Conservation (phyloP, 148 eudicot genomes). For the Vaccinium myrtillus region DNA sequence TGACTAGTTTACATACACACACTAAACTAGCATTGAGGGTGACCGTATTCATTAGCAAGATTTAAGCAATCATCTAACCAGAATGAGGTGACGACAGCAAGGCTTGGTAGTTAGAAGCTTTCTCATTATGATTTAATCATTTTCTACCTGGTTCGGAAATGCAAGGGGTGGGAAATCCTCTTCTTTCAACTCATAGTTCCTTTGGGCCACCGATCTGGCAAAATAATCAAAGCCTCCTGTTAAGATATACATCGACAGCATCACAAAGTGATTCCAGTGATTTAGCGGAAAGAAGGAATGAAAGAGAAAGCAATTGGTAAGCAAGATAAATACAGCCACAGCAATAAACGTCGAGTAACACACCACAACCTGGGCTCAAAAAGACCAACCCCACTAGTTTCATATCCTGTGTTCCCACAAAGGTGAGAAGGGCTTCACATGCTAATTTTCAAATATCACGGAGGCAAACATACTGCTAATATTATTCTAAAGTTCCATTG, state of each 20-base stretch:
- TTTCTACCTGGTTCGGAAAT: slow-evolving; percentile 23
- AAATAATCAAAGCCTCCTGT: slow-evolving; percentile 63
- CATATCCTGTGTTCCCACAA: neutral
- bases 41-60: neutral
- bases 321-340: neutral
- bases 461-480: neutral
- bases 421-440: neutral
- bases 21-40: neutral
- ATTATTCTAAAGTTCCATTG: neutral
- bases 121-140: slow-evolving; percentile 8
- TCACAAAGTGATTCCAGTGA: slow-evolving; percentile 20
- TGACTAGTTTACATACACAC: slow-evolving; percentile 21
- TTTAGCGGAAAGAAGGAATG: neutral
- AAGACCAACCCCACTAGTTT: neutral
- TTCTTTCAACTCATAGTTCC: slow-evolving; percentile 33
- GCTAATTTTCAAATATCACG: neutral
- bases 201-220: slow-evolving; percentile 40
- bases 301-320: neutral
- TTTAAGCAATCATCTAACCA: slow-evolving; percentile 6
- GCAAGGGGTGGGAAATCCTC: slow-evolving; percentile 33
- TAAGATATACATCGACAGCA: slow-evolving; percentile 28
- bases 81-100: slow-evolving; percentile 19
- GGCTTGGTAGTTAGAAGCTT: slow-evolving; percentile 14
- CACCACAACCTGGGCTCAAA: neutral
- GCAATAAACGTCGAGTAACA: neutral